phyloP scores from a whole-genome alignment of 164 flowering plant species.

The Nelumbo lutea region DNA sequence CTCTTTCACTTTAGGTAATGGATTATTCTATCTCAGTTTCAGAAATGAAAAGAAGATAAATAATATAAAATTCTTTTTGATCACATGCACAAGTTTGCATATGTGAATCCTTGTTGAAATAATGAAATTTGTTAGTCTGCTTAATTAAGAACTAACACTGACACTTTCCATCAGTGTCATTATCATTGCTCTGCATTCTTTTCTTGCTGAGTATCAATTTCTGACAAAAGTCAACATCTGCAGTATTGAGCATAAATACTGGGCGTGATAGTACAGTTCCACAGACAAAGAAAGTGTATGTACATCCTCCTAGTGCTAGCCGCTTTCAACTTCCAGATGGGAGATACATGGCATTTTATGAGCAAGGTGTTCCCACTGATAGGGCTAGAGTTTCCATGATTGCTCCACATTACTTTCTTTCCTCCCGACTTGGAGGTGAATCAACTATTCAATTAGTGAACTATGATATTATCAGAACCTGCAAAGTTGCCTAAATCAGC shows the following conservation, averaged over 20 bases:
- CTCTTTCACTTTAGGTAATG: too few species aligned
- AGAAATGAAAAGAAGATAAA: too few species aligned
- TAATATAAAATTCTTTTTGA: too few species aligned
- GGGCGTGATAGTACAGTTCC: conserved; percentile 23
- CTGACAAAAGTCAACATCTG: conserved; percentile 22
- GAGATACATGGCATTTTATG: conserved; percentile 73
- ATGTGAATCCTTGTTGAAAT: too few species aligned
- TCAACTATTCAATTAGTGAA: neutral
- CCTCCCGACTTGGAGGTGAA: conserved; percentile 84
- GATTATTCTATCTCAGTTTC: too few species aligned
- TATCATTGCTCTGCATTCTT: too few species aligned
- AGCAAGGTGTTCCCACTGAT: conserved; percentile 66
- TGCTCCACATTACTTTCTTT: conserved; percentile 80
- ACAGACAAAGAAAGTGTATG: conserved; percentile 43
- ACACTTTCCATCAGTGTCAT: too few species aligned
- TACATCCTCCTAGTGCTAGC: conserved; percentile 75
- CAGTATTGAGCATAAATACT: conserved; percentile 54
- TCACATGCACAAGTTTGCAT: too few species aligned
- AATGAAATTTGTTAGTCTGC: too few species aligned
- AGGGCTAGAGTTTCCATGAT: conserved; percentile 69
- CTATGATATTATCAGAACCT: too few species aligned
- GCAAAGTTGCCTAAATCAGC: too few species aligned
- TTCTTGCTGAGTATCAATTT: neutral
- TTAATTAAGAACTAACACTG: too few species aligned
- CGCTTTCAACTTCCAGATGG: conserved; percentile 83